These are phyloP conservation scores for Talaromyces amestolkiae DNA, from an alignment of 2,329 filamentous ascomycete species.

Conservation along the genomic window DNA sequence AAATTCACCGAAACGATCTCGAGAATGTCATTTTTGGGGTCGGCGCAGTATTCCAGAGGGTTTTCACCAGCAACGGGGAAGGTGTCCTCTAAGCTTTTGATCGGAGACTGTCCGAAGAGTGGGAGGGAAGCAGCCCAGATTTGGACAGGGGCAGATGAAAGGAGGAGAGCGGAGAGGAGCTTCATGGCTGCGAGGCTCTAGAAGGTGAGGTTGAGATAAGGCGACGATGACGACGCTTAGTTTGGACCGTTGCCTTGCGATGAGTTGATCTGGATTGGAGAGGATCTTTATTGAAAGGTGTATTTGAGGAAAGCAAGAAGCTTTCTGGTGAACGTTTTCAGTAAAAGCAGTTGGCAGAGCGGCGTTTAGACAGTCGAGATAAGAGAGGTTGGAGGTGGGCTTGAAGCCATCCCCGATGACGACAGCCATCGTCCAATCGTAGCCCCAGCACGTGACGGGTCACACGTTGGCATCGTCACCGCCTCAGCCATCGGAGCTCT, in stretches of 20 bases:
- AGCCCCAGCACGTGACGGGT: slow-evolving; percentile 16
- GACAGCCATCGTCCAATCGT: slow-evolving; percentile 17
- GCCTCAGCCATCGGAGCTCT: not conserved
- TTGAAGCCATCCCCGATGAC: slow-evolving; percentile 18
- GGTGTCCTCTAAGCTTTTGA: slow-evolving; percentile 51
- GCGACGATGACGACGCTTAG: not conserved
- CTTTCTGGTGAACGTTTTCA: not conserved
- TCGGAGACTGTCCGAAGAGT: slow-evolving; percentile 53
- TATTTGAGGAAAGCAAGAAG: not conserved
- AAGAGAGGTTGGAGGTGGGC: slow-evolving; percentile 8
- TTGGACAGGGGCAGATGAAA: slow-evolving; percentile 47
- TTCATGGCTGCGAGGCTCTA: slow-evolving; percentile 36
- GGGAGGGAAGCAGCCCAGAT: slow-evolving; percentile 44
- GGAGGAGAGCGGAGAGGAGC: slow-evolving; percentile 41
- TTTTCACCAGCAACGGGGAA: slow-evolving; percentile 78
- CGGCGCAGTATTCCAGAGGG: slow-evolving; percentile 74
- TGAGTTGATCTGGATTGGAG: too few species aligned
- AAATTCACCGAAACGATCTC: slow-evolving; percentile 77
- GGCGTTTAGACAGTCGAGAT: not conserved
- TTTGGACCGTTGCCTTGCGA: not conserved
- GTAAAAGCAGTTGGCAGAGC: not conserved
- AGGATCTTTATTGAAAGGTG: not conserved
- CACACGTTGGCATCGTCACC: slow-evolving; percentile 16
- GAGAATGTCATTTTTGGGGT: slow-evolving; percentile 69
- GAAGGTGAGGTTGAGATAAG: slow-evolving; percentile 6